These are phyloP conservation scores for Neonectria sp. DNA, from an alignment of 2,329 filamentous ascomycete species.

Conservation along the genomic window DNA sequence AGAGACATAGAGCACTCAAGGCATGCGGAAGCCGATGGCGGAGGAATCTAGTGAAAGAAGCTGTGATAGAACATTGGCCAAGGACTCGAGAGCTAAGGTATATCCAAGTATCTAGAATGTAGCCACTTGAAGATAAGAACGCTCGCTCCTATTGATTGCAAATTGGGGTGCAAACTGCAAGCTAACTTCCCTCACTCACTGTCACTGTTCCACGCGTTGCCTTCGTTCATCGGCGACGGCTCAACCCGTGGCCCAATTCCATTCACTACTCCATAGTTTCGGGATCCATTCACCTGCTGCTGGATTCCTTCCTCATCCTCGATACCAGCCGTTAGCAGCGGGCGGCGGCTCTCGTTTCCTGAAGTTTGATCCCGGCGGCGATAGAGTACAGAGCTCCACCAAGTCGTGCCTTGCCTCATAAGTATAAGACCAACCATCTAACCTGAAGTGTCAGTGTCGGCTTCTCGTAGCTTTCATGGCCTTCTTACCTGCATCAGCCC, in stretches of 20 bases:
- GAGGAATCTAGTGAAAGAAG: too few relatives aligned
- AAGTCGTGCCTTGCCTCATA: constrained; percentile 48
- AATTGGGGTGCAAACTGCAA: background rate
- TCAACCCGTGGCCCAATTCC: constrained; percentile 44
- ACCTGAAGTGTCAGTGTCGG: background rate
- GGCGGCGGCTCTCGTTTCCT: constrained; percentile 40
- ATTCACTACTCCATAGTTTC: constrained; percentile 40
- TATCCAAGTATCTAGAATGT: too few relatives aligned
- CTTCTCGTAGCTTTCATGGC: too few relatives aligned
- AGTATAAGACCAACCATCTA: constrained; percentile 52
- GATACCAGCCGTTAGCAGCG: constrained; percentile 50
- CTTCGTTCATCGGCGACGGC: constrained; percentile 44
- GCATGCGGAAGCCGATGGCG: too few relatives aligned
- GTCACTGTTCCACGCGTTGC: constrained; percentile 46
- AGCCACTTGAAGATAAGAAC: too few relatives aligned
- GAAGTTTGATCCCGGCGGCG: constrained; percentile 8
- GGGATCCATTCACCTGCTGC: constrained; percentile 24
- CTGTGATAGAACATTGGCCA: too few relatives aligned
- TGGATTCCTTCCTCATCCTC: constrained; percentile 43
- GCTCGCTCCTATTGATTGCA: too few relatives aligned
- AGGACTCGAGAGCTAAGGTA: too few relatives aligned
- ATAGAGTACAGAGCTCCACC: constrained; percentile 50
- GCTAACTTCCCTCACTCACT: background rate
- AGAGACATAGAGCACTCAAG: too few relatives aligned
- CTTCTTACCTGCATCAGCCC: constrained; percentile 70